Base-by-base conservation (phyloP, 108 stramenopile genomes). In the Aurantiochytrium sp. region DNA sequence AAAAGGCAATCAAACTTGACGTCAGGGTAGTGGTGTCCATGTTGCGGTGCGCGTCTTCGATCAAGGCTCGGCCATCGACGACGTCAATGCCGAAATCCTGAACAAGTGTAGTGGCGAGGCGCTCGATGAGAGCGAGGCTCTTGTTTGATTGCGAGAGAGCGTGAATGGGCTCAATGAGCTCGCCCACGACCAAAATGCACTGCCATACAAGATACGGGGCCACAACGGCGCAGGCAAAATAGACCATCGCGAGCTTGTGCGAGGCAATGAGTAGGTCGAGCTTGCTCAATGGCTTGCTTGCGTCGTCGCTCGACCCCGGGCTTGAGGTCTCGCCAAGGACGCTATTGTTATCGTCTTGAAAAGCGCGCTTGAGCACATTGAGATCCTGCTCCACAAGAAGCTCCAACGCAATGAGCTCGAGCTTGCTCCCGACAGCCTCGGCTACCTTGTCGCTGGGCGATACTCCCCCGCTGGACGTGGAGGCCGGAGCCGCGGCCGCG, bases 91-190 rank as follows among this genome's bases (percentile, higher is more conserved):
- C 76, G 49, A 83, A 83, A 45, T 83, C 76, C 28, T 23, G 6
- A 2, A 83, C 76, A 21, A 83, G 51, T 8, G 76, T 83, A 2
- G 76, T 83, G 45, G 76, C 76, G 25, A 83, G n/a, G 51, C 76
- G 76, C 23, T 83, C 76, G 19, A 83, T 83, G 45, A 83, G 51
- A 14, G 76, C 76, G 1, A 83, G 76, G 28, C 76, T 83, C 76
- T 83, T 83, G 51, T 83, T 83, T 23, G 49, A 53, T 45, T 83
- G 49, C 45, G 76, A 83, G 16, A 83, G 76, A 6, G 45, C 49
- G 51, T 83, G 76, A 35, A 83, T 83, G 49, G 76, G 76, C 76
- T 83, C 76, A 16, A 83, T 83, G 49, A 83, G 76, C 25, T 83
- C 76, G 49, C 76, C 76, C 4, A 83, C 76, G 12, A 83, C 76